phyloP scores from a whole-genome alignment of 306 rosid species.

The cucumber (Cucumis sativus) region Cucumber_9930_V3 NC_026656.2:12053001-12053500 shows the following conservation, averaged over 20 bases:
- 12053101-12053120: too few relatives aligned
- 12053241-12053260: neutral
- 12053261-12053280: neutral
- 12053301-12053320: neutral
- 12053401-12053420: neutral
- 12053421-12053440: neutral
- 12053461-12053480: neutral
- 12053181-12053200: too few relatives aligned
- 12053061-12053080: too few relatives aligned
- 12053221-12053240: neutral
- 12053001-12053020: too few relatives aligned
- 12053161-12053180: too few relatives aligned
- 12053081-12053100: too few relatives aligned
- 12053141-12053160: too few relatives aligned
- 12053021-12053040: too few relatives aligned
- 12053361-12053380: neutral
- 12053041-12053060: too few relatives aligned
- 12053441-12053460: neutral
- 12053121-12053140: too few relatives aligned
- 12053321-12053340: neutral
- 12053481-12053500: neutral
- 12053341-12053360: neutral
- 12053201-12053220: neutral
- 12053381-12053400: neutral
- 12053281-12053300: neutral